phyloP scores from a whole-genome alignment of 306 rosid genomes.

The Nissolia schottii region DNA sequence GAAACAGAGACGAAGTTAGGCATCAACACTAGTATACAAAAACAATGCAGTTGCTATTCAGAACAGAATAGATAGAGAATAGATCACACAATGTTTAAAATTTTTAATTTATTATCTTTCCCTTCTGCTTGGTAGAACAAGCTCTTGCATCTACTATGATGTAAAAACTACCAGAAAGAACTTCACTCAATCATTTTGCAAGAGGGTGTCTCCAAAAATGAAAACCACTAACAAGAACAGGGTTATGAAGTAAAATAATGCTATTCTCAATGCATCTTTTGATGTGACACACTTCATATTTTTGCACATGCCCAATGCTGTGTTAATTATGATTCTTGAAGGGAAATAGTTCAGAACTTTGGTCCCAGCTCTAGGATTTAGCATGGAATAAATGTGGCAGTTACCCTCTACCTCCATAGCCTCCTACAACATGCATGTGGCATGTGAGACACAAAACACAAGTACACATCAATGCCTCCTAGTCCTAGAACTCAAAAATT shows the following conservation, averaged over 20 bases:
- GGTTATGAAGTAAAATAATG: neutral
- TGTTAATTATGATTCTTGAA: neutral
- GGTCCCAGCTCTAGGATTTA: neutral
- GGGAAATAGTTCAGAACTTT: neutral
- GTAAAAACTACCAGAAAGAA: neutral
- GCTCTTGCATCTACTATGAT: neutral
- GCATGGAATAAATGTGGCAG: neutral
- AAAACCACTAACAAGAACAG: neutral
- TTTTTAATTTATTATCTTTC: neutral
- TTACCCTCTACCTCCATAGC: neutral
- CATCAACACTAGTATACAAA: neutral
- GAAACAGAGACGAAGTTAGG: neutral
- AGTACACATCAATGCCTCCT: neutral
- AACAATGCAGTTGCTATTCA: neutral
- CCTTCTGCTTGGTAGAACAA: neutral
- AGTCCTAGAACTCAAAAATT: neutral
- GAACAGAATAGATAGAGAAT: neutral
- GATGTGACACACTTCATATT: neutral
- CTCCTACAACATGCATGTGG: neutral
- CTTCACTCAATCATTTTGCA: neutral
- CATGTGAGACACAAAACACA: neutral
- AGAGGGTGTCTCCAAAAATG: neutral
- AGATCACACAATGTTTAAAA: neutral
- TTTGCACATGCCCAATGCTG: neutral
- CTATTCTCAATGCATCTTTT: neutral